These are phyloP conservation scores for Penicillium paxilli DNA, from an alignment of 495 filamentous ascomycete species.

Conservation along the genomic window DNA sequence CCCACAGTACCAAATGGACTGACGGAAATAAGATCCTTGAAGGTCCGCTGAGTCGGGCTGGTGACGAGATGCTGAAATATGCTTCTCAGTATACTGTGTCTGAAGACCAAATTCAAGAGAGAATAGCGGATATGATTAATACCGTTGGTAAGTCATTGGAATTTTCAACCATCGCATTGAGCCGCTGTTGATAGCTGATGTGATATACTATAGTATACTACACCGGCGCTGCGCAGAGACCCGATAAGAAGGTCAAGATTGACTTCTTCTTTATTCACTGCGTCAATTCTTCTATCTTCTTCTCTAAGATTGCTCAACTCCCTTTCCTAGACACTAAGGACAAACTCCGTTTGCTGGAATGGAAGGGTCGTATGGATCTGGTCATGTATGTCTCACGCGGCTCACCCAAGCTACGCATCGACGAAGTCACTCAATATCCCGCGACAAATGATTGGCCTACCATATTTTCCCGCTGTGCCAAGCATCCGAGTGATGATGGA, in stretches of 20 bases:
- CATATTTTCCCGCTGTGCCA: constrained; percentile 55
- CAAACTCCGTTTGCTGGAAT: constrained; percentile 69
- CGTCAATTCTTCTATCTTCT: constrained; percentile 64
- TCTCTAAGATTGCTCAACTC: constrained; percentile 49
- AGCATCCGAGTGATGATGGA: constrained; percentile 67
- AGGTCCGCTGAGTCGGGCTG: constrained; percentile 62
- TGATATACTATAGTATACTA: constrained; percentile 50
- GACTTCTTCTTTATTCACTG: constrained; percentile 84
- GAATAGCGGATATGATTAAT: constrained; percentile 76
- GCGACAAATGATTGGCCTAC: constrained; percentile 47
- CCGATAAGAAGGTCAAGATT: constrained; percentile 63
- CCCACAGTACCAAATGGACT: constrained; percentile 41
- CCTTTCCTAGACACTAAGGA: constrained; percentile 29
- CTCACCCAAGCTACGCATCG: constrained; percentile 51
- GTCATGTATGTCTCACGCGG: constrained; percentile 64
- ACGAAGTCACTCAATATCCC: constrained; percentile 56
- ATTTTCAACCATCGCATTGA: not conserved
- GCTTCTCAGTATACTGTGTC: constrained; percentile 60
- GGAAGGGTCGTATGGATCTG: constrained; percentile 72
- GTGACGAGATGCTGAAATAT: constrained; percentile 60
- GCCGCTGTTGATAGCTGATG: too few relatives aligned
- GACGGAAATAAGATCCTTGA: constrained; percentile 67
- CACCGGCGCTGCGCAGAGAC: constrained; percentile 60
- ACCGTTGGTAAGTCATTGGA: constrained; percentile 44
- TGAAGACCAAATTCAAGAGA: constrained; percentile 63